Evolutionary conservation across 2,329 filamentous ascomycete species (phyloP).

Genomic region (Fusarium dlaminii): DNA sequence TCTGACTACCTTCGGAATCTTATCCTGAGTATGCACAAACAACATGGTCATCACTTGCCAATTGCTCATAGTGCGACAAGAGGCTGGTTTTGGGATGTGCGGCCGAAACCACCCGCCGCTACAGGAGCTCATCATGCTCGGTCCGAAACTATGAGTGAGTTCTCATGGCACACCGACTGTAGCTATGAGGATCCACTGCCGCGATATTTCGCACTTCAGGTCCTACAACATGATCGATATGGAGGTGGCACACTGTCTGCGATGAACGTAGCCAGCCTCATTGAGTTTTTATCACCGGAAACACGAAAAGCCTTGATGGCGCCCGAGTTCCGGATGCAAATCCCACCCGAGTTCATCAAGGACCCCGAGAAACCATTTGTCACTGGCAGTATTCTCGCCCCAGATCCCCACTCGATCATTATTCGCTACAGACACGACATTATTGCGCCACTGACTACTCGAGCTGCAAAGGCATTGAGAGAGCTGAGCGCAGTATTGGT

Average conservation of each 20-base stretch:
- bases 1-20: slow-evolving; percentile 50
- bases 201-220: slow-evolving; percentile 53
- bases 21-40: slow-evolving; percentile 45
- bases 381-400: slow-evolving; percentile 36
- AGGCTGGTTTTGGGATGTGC: slow-evolving; percentile 58
- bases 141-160: slow-evolving; percentile 54
- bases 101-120: slow-evolving; percentile 45
- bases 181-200: slow-evolving; percentile 52
- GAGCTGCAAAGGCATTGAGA: slow-evolving; percentile 34
- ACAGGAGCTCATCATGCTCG: slow-evolving; percentile 47
- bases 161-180: slow-evolving; percentile 57
- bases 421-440: slow-evolving; percentile 49
- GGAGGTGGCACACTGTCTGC: slow-evolving; percentile 54
- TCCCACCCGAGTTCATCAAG: slow-evolving; percentile 50
- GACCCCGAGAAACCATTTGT: slow-evolving; percentile 25
- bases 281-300: slow-evolving; percentile 36
- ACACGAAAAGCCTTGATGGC: slow-evolving; percentile 36
- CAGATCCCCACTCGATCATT: neutral
- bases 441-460: slow-evolving; percentile 39
- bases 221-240: slow-evolving; percentile 51
- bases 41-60: slow-evolving; percentile 50
- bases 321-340: slow-evolving; percentile 46
- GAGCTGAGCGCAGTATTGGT: slow-evolving; percentile 39
- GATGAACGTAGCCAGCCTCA: slow-evolving; percentile 47
- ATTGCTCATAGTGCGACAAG: slow-evolving; percentile 52